A percentile compares a stretch with the other conserved stretches of the same genome.
Conservation (phyloP, 2,329 filamentous ascomycete genomes). For the Aspergillus sp. region DNA sequence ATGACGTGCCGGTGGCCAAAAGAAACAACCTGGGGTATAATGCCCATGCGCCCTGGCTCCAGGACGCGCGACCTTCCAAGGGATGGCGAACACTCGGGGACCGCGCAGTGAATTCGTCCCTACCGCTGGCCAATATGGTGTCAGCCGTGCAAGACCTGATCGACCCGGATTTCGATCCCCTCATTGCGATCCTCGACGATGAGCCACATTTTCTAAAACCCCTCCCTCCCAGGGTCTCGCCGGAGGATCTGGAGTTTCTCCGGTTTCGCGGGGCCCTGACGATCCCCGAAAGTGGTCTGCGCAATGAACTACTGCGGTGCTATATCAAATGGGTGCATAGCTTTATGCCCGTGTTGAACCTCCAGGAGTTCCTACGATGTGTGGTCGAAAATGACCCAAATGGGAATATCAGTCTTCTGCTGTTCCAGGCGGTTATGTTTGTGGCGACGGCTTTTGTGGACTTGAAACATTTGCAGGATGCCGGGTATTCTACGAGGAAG, state of each 20-base stretch:
- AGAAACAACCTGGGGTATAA: constrained; percentile 28
- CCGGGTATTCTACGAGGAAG: constrained; percentile 72
- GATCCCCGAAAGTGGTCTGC: constrained; percentile 64
- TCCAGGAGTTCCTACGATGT: constrained; percentile 52
- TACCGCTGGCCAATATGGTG: constrained; percentile 38
- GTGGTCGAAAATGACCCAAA: constrained; percentile 65
- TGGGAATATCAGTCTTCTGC: constrained; percentile 70
- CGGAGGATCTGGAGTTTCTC: constrained; percentile 76
- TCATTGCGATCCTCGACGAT: constrained; percentile 36
- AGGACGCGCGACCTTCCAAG: constrained; percentile 21
- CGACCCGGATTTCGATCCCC: constrained; percentile 37
- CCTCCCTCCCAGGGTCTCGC: constrained; percentile 67
- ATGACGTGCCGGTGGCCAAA: constrained; percentile 18
- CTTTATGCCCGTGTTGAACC: constrained; percentile 79
- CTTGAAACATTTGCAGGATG: constrained; percentile 66
- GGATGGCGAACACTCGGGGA: constrained; percentile 29
- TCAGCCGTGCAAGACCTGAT: constrained; percentile 37
- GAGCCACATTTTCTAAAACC: constrained; percentile 68
- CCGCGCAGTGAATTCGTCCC: constrained; percentile 26
- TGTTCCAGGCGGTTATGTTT: constrained; percentile 94
- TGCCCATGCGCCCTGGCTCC: constrained; percentile 30
- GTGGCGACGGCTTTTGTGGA: constrained; percentile 81
- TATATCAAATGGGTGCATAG: constrained; percentile 86
- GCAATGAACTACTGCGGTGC: constrained; percentile 71
- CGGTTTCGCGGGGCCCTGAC: constrained; percentile 75